Conservation (phyloP, 2,329 filamentous ascomycete genomes). For the Rutstroemia sp. region DNA sequence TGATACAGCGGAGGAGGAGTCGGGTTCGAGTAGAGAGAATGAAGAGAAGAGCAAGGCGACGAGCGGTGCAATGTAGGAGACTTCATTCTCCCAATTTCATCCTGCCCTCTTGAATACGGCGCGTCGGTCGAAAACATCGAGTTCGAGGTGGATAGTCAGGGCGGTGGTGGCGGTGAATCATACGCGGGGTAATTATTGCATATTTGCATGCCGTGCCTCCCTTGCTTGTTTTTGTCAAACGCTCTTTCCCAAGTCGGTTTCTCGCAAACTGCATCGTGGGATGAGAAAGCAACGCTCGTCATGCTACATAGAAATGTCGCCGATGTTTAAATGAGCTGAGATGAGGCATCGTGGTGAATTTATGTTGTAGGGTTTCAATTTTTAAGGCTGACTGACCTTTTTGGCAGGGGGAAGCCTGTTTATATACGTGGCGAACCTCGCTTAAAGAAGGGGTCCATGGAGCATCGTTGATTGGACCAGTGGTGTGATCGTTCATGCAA, state of each 20-base stretch:
- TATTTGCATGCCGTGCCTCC: constrained; percentile 2
- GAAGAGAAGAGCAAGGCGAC: constrained; percentile 6
- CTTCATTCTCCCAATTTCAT: neutral
- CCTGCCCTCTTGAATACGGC: neutral
- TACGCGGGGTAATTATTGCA: constrained; percentile 6
- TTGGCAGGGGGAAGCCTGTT: neutral
- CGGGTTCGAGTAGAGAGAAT: constrained; percentile 2
- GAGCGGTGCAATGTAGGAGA: neutral
- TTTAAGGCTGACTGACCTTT: neutral
- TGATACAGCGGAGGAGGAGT: neutral
- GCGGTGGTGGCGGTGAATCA: constrained; percentile 1
- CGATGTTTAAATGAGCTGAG: neutral
- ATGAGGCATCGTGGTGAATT: neutral
- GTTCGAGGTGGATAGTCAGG: neutral
- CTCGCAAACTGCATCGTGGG: neutral
- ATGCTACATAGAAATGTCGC: neutral
- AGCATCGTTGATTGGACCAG: neutral
- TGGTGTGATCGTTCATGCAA: neutral
- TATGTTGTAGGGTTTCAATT: neutral
- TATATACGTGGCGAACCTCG: constrained; percentile 9
- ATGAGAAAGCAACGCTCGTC: neutral
- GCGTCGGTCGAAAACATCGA: constrained; percentile 3
- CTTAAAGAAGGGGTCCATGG: constrained; percentile 2
- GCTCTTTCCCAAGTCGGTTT: neutral
- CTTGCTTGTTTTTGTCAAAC: neutral